phyloP scores from a whole-genome alignment of 192 early-diverging fungal genomes.

The Coemansia sp. region DNA sequence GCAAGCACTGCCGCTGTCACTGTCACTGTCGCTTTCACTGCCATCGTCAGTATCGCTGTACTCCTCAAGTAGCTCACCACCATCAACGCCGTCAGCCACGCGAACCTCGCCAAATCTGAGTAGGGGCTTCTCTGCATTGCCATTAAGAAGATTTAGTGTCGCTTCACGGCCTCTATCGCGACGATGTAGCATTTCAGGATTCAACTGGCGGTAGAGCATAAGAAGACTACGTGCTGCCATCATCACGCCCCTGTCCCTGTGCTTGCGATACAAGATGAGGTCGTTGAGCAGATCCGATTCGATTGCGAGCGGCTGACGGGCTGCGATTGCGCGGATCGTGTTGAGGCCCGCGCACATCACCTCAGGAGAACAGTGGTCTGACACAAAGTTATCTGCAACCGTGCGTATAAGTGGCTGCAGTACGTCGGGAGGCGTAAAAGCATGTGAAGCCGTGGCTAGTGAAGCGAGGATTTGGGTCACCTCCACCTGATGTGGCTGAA shows the following conservation, averaged over 20 bases:
- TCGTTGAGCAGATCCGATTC: conserved; percentile 80
- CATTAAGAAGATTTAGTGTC: conserved; percentile 63
- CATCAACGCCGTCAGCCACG: conserved; percentile 71
- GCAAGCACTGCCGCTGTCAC: neutral
- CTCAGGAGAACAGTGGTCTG: conserved; percentile 85
- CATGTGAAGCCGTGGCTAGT: conserved; percentile 88
- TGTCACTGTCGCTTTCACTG: conserved; percentile 16
- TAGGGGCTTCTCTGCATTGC: conserved; percentile 55
- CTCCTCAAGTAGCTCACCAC: conserved; percentile 74
- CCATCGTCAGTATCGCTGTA: conserved; percentile 12
- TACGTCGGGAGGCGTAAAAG: conserved; percentile 91
- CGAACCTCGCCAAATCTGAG: conserved; percentile 73
- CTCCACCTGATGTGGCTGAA: conserved; percentile 94
- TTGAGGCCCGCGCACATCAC: conserved; percentile 94
- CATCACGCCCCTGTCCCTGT: conserved; percentile 92
- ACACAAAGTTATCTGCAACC: conserved; percentile 96
- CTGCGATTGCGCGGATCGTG: conserved; percentile 83
- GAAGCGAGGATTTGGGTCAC: conserved; percentile 91
- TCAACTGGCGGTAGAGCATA: conserved; percentile 89
- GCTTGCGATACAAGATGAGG: conserved; percentile 88
- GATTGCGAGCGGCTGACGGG: conserved; percentile 90
- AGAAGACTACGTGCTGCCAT: conserved; percentile 90
- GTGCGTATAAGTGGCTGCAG: conserved; percentile 85
- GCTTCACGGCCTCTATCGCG: conserved; percentile 92
- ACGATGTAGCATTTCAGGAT: conserved; percentile 89